Conservation (phyloP, 1,284 basidiomycete genomes). For the Sporisorium exsertum region DNA sequence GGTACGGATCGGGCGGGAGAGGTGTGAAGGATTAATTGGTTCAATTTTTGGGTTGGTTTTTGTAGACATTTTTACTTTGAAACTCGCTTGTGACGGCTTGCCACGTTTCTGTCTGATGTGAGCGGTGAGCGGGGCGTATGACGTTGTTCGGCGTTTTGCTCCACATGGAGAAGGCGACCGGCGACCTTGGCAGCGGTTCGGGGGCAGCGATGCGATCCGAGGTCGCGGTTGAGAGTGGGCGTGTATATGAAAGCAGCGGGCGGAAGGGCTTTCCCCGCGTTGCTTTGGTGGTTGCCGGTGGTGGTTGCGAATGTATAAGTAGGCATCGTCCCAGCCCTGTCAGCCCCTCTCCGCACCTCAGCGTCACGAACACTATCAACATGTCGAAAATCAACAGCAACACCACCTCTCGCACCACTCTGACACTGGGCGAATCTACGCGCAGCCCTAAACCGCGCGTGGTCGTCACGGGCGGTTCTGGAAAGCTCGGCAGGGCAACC, state of each 20-base stretch:
- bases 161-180: background rate
- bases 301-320: background rate
- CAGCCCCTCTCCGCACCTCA: background rate
- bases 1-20: no score
- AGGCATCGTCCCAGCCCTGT: background rate
- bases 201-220: no score
- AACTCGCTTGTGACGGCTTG: no score
- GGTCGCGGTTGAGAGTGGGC: background rate
- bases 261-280: no score
- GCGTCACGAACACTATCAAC: background rate
- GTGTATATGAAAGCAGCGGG: no score
- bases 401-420: background rate
- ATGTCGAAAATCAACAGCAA: background rate
- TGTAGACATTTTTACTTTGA: no score
- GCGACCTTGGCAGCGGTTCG: background rate
- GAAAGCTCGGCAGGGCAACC: conserved; percentile 68
- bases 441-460: conserved; percentile 50
- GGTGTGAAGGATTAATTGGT: no score
- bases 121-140: background rate
- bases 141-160: background rate
- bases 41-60: no score
- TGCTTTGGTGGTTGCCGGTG: no score
- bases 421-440: conserved; percentile 21
- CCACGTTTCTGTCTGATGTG: conserved; percentile 5
- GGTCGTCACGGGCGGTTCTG: conserved; percentile 69